These are phyloP conservation scores for Xylaria sp. DNA, from an alignment of 2,329 filamentous ascomycete genomes.

Conservation along the genomic window DNA sequence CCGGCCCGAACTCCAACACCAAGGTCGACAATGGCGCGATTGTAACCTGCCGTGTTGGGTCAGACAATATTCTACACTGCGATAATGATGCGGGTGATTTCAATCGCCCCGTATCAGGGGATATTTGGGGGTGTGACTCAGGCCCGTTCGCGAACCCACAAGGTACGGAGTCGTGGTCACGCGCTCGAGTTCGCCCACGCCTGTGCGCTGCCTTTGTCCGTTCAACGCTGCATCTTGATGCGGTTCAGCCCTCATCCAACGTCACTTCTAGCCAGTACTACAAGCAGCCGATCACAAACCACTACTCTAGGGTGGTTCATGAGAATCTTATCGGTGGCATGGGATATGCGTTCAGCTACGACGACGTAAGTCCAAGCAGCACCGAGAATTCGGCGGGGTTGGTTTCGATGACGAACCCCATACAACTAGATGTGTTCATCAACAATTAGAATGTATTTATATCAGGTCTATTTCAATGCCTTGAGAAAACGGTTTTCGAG, in stretches of 20 bases:
- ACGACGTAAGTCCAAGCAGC: slow-evolving; percentile 67
- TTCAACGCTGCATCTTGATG: slow-evolving; percentile 56
- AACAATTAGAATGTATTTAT: slow-evolving; percentile 24
- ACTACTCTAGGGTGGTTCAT: slow-evolving; percentile 70
- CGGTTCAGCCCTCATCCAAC: slow-evolving; percentile 55
- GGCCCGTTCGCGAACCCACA: slow-evolving; percentile 55
- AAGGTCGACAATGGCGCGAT: slow-evolving; percentile 35
- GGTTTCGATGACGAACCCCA: slow-evolving; percentile 42
- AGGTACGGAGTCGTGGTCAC: slow-evolving; percentile 49
- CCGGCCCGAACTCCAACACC: slow-evolving; percentile 25
- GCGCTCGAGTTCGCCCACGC: slow-evolving; percentile 55
- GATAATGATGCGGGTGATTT: slow-evolving; percentile 54
- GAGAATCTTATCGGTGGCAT: slow-evolving; percentile 64
- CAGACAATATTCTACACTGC: slow-evolving; percentile 51
- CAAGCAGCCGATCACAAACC: slow-evolving; percentile 54
- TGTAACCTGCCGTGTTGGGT: slow-evolving; percentile 52
- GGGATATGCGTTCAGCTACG: slow-evolving; percentile 74
- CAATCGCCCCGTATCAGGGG: slow-evolving; percentile 53
- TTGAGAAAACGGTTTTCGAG: neutral
- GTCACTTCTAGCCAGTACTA: slow-evolving; percentile 55
- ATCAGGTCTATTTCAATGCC: neutral
- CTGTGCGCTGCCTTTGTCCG: slow-evolving; percentile 61
- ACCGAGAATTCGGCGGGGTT: slow-evolving; percentile 64
- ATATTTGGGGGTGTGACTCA: slow-evolving; percentile 61
- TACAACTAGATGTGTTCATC: slow-evolving; percentile 28